Evolutionary conservation across 2,329 filamentous ascomycete genomes (phyloP).

Genomic region (Clonostachys chloroleuca): DNA sequence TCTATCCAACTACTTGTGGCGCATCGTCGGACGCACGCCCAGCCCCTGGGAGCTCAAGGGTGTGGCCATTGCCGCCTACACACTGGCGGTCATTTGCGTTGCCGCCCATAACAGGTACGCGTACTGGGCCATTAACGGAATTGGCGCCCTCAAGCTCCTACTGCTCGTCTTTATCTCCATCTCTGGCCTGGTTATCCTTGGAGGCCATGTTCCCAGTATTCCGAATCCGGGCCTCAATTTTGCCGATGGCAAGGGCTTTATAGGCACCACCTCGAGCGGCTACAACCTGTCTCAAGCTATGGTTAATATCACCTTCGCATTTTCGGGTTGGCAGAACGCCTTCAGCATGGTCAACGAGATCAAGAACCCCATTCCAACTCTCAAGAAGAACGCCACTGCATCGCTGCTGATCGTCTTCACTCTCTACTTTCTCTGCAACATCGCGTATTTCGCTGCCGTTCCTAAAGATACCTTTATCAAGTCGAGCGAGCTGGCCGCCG

Average conservation of each 20-base stretch:
- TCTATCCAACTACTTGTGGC: slow-evolving; percentile 64
- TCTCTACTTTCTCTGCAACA: slow-evolving; percentile 64
- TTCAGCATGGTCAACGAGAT: slow-evolving; percentile 72
- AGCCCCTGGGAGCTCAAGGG: slow-evolving; percentile 47
- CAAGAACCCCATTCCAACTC: slow-evolving; percentile 59
- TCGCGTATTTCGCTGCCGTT: slow-evolving; percentile 59
- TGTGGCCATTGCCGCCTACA: slow-evolving; percentile 56
- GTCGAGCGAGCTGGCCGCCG: slow-evolving; percentile 64
- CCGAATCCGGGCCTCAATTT: slow-evolving; percentile 51
- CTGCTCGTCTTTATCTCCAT: slow-evolving; percentile 59
- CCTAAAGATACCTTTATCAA: slow-evolving; percentile 62
- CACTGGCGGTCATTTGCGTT: slow-evolving; percentile 50
- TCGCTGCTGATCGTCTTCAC: slow-evolving; percentile 57
- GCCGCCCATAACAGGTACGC: slow-evolving; percentile 54
- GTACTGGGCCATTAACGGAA: slow-evolving; percentile 47
- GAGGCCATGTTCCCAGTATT: slow-evolving; percentile 32
- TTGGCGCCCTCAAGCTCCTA: slow-evolving; percentile 61
- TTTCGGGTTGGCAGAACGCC: slow-evolving; percentile 60
- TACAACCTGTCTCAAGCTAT: slow-evolving; percentile 41
- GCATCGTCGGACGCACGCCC: slow-evolving; percentile 43
- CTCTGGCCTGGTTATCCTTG: slow-evolving; percentile 56
- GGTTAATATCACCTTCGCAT: slow-evolving; percentile 67
- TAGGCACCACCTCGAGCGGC: slow-evolving; percentile 51
- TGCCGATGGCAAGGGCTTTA: slow-evolving; percentile 63
- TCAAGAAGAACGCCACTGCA: slow-evolving; percentile 56